Evolutionary conservation across 2,329 filamentous ascomycete genomes (phyloP), one percentile per base, ranked within the genome.

Genomic region (Aplosporella prunicola): DNA sequence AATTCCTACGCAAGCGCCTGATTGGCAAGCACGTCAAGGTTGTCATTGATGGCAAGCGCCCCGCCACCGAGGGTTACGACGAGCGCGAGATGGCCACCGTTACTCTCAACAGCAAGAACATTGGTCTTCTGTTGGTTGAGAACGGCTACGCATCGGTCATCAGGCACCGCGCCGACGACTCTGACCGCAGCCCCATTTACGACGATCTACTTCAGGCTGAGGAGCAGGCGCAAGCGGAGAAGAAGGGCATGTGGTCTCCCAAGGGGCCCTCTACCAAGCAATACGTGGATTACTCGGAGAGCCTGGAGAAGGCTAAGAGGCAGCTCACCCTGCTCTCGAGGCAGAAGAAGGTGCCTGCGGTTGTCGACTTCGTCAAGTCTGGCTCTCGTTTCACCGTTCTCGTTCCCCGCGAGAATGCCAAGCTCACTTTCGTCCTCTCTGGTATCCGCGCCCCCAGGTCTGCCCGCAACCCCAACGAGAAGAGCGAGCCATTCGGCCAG

Each of bases 331-430:
- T 86, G 15, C 72, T 98, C 20, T 84, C 91, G 44, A 78, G 89
- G 37, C 88, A 95, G 60, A 89, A 86, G 70, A 89, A 84, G 61
- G 80, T 96, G 3, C 87, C 91, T 6, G 91, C 83, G 9, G 72
- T 98, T 49, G 87, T 98, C 27, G 91, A 98, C 61, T 98, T 93
- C 60, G 91, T 93, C 68, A 95, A 96, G 65, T 84, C 87, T n/a
- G 91, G 84, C 20, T 93, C 88, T 26, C 78, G 91, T 48, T 98
- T 96, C 62, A 93, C 86, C 17, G 72, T 98, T 23, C 69, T 98
- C 8, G 78, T 98, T 32, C 89, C 91, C 31, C 81, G 88, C 23
- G 91, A 98, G 57, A 87, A 86, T 52, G 80, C 89, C 55, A 96
- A 95, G 68, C 71, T 98, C 43, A 98, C 89, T 2, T 80, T 98